Conservation (phyloP, 2,329 filamentous ascomycete genomes). For the Lasiodiplodia hormozganensis region DNA sequence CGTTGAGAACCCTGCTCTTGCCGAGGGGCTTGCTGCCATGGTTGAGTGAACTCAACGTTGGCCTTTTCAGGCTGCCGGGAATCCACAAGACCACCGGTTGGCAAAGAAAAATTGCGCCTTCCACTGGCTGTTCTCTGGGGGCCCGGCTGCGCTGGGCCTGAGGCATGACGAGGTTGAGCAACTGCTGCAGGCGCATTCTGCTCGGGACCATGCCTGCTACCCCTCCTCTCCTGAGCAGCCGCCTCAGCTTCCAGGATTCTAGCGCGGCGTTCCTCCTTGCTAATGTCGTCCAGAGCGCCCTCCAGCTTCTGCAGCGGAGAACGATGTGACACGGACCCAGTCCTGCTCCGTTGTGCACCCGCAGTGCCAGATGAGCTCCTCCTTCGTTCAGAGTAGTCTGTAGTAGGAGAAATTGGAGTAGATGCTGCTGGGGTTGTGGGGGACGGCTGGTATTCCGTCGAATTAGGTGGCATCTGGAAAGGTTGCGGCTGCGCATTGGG, state of each 20-base stretch:
- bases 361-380: slow-evolving; percentile 35
- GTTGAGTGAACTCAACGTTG: slow-evolving; percentile 12
- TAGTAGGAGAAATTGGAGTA: slow-evolving; percentile 3
- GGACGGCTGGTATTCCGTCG: slow-evolving; percentile 8
- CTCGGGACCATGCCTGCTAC: slow-evolving; percentile 32
- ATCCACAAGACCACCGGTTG: slow-evolving; percentile 21
- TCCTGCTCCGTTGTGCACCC: slow-evolving; percentile 34
- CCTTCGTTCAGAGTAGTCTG: slow-evolving; percentile 28
- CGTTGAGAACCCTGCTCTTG: slow-evolving; percentile 14
- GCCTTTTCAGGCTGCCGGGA: slow-evolving; percentile 21
- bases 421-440: background rate
- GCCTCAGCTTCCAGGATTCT: slow-evolving; percentile 83
- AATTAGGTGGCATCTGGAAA: background rate
- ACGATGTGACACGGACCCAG: slow-evolving; percentile 74
- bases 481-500: background rate
- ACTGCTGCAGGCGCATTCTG: background rate
- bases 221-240: slow-evolving; percentile 68
- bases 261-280: slow-evolving; percentile 92
- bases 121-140: slow-evolving; percentile 9
- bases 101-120: slow-evolving; percentile 19
- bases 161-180: slow-evolving; percentile 11
- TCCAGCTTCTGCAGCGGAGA: slow-evolving; percentile 95
- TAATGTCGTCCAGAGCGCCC: slow-evolving; percentile 87
- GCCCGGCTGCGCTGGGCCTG: slow-evolving; percentile 8
- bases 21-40: slow-evolving; percentile 9